Percentiles rank a stretch among this genome's conserved stretches.
phyloP scores from a whole-genome alignment of 805 yeast species.

The Candida schatavii region DNA sequence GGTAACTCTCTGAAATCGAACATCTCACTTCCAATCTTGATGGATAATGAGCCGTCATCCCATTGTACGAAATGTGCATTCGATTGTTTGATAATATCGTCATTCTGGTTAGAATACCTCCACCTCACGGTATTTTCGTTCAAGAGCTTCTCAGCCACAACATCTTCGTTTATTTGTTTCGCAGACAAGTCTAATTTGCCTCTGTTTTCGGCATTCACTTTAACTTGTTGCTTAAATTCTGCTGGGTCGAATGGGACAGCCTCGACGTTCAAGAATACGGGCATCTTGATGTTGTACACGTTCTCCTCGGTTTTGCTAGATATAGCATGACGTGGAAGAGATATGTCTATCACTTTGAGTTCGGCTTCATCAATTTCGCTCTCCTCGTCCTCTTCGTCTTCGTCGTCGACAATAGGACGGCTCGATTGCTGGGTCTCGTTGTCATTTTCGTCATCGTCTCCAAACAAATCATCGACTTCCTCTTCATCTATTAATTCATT shows the following conservation, averaged over 20 bases:
- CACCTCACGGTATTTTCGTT: constrained; percentile 90
- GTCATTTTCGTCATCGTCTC: constrained; percentile 21
- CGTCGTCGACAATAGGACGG: constrained; percentile 22
- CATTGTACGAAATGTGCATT: constrained; percentile 89
- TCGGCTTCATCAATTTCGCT: constrained; percentile 33
- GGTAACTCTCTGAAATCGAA: constrained; percentile 73
- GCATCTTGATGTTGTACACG: constrained; percentile 60
- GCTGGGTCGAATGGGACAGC: constrained; percentile 83
- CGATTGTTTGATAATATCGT: constrained; percentile 77
- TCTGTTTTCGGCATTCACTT: constrained; percentile 34
- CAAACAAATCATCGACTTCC: constrained; percentile 36
- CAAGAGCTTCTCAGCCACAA: constrained; percentile 58
- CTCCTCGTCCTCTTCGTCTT: constrained; percentile 28
- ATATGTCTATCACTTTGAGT: constrained; percentile 34
- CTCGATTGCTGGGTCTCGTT: background rate
- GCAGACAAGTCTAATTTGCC: constrained; percentile 26
- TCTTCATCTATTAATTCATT: constrained; percentile 16
- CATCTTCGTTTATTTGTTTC: constrained; percentile 44
- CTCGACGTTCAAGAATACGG: constrained; percentile 78
- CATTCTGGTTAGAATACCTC: constrained; percentile 78
- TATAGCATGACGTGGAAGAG: constrained; percentile 50
- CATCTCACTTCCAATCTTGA: constrained; percentile 83
- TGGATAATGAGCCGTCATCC: constrained; percentile 87
- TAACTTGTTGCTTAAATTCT: constrained; percentile 52
- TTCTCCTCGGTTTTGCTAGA: constrained; percentile 32